phyloP scores from a whole-genome alignment of 768 basidiomycete genomes.

The Multifurca ochricompacta region DNA sequence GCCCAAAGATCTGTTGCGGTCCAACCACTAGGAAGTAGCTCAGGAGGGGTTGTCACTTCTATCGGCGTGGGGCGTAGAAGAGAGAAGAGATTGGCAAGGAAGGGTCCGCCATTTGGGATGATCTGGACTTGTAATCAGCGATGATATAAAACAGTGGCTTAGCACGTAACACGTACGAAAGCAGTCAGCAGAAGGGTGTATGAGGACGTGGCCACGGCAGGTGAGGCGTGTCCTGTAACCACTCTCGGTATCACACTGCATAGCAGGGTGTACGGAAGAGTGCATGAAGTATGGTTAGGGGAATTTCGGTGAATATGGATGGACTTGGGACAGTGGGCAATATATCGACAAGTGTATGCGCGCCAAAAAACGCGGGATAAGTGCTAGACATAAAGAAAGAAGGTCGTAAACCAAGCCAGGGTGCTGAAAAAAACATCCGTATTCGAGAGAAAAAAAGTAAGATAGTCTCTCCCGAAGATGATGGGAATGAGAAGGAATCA shows the following conservation, averaged over 20 bases:
- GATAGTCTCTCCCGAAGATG: background rate
- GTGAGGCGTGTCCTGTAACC: slow-evolving; percentile 12
- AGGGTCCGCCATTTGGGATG: slow-evolving; percentile 53
- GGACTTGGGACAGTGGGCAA: slow-evolving; percentile 11
- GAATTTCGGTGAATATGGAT: slow-evolving; percentile 12
- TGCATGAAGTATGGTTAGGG: slow-evolving; percentile 18
- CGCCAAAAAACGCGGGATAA: slow-evolving; percentile 4
- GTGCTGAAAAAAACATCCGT: no score
- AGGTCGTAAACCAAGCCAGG: slow-evolving; percentile 20
- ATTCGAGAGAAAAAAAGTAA: background rate
- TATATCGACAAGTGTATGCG: slow-evolving; percentile 13
- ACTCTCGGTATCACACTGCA: slow-evolving; percentile 14
- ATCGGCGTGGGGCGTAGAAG: slow-evolving; percentile 68
- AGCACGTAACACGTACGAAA: slow-evolving; percentile 13
- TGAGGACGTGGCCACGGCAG: slow-evolving; percentile 12
- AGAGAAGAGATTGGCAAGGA: slow-evolving; percentile 66
- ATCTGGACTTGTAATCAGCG: slow-evolving; percentile 6
- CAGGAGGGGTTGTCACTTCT: slow-evolving; percentile 65
- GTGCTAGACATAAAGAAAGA: slow-evolving; percentile 18
- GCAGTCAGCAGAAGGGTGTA: slow-evolving; percentile 16
- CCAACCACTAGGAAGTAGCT: slow-evolving; percentile 81
- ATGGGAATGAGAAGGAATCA: background rate
- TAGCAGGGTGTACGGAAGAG: slow-evolving; percentile 14
- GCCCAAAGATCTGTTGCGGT: slow-evolving; percentile 79
- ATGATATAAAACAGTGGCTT: background rate